Percentiles rank a stretch among this genome's conserved stretches.
Evolutionary conservation across 176 grass and related monocot genomes (phyloP).

Genomic region (Oryza coarctata): DNA sequence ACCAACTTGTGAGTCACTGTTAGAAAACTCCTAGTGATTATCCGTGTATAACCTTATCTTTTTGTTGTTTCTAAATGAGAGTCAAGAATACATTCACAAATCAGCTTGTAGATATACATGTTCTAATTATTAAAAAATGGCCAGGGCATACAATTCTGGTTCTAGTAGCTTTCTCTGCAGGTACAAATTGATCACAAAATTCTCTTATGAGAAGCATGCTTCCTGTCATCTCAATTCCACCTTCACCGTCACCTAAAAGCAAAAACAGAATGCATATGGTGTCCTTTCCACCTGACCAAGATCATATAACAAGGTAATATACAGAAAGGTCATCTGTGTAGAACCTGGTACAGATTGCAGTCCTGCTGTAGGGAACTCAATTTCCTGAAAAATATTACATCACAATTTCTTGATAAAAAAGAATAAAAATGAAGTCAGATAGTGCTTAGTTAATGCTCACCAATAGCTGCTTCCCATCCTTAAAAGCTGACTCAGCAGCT

Average conservation of each 20-base stretch:
- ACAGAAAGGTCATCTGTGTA: slow-evolving; percentile 25
- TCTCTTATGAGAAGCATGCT: slow-evolving; percentile 91
- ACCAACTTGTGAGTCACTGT: neutral
- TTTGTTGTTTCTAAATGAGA: neutral
- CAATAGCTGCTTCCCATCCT: slow-evolving; percentile 79
- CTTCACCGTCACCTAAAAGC: slow-evolving; percentile 79
- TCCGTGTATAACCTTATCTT: neutral
- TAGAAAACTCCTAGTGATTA: neutral
- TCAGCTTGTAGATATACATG: neutral
- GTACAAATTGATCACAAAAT: slow-evolving; percentile 75
- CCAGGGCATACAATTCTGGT: slow-evolving; percentile 72
- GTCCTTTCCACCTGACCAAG: slow-evolving; percentile 5
- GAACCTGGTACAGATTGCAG: slow-evolving; percentile 89
- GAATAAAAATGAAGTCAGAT: neutral
- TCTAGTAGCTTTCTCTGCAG: slow-evolving; percentile 70
- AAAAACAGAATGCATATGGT: slow-evolving; percentile 21
- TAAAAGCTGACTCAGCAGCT: slow-evolving; percentile 70
- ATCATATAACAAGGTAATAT: slow-evolving; percentile 24
- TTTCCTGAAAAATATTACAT: slow-evolving; percentile 62
- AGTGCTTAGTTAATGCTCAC: slow-evolving; percentile 39
- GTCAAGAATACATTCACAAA: neutral
- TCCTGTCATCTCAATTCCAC: slow-evolving; percentile 98
- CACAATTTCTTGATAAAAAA: slow-evolving; percentile 23
- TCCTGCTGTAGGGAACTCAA: slow-evolving; percentile 91
- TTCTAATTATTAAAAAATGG: slow-evolving; percentile 2